Conservation (phyloP, 2,329 filamentous ascomycete species). For the Cryphonectria japonica region DNA sequence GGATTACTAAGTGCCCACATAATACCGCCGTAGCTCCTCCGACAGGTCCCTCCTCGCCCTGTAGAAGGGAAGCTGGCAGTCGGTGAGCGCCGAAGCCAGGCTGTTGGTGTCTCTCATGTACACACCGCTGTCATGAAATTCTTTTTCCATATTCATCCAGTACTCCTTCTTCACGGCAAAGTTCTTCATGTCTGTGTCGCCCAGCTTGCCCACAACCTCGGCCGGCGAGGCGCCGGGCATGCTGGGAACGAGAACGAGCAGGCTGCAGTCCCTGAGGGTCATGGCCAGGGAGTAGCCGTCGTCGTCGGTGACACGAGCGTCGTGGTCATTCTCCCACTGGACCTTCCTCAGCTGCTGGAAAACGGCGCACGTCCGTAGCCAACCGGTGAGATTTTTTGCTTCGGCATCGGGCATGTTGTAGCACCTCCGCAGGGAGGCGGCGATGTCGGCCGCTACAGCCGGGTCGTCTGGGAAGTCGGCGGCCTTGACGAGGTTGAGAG, state of each 20-base stretch:
- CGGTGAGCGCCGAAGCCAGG: constrained; percentile 15
- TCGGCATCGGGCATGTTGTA: constrained; percentile 23
- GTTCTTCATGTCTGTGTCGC: constrained; percentile 79
- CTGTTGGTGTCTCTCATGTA: constrained; percentile 48
- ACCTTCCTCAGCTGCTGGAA: constrained; percentile 41
- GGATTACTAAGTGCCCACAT: background rate
- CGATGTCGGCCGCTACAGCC: constrained; percentile 30
- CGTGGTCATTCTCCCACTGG: constrained; percentile 46
- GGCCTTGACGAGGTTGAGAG: constrained; percentile 59
- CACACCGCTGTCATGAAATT: constrained; percentile 69
- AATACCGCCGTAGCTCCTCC: constrained; percentile 19
- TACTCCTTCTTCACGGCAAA: constrained; percentile 66
- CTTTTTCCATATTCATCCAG: constrained; percentile 68
- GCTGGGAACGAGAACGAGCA: constrained; percentile 65
- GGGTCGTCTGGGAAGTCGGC: constrained; percentile 28
- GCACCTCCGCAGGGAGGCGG: constrained; percentile 28
- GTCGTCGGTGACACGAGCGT: constrained; percentile 45
- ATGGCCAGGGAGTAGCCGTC: constrained; percentile 69
- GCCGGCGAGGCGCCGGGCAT: constrained; percentile 32
- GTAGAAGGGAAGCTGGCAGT: constrained; percentile 29
- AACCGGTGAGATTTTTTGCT: constrained; percentile 27
- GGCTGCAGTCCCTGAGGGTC: constrained; percentile 80
- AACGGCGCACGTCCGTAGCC: constrained; percentile 44
- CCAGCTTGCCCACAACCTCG: constrained; percentile 62
- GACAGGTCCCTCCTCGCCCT: constrained; percentile 15